Conservation (phyloP, 129 eudicot genomes). For the Mikania micrantha region DNA sequence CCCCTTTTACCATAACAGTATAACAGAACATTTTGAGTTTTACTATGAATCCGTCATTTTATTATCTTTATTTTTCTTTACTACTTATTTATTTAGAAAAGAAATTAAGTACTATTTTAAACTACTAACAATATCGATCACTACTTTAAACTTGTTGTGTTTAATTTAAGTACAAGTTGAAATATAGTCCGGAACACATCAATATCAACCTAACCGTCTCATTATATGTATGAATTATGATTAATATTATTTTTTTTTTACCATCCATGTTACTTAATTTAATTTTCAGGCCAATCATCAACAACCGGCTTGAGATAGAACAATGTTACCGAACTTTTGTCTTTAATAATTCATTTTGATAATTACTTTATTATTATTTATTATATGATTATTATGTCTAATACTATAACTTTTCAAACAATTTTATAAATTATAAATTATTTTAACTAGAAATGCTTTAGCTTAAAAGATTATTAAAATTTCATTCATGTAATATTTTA, state of each 20-base stretch:
- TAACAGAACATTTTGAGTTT: too few species aligned
- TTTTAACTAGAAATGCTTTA: too few species aligned
- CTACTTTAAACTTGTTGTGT: background rate
- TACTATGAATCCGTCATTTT: too few species aligned
- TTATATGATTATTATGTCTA: background rate
- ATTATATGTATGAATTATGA: background rate
- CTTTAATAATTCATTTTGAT: background rate
- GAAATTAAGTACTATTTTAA: too few species aligned
- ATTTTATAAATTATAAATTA: too few species aligned
- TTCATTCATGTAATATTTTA: too few species aligned
- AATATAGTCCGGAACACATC: conserved; percentile 2
- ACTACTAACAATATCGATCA: background rate
- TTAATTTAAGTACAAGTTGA: background rate
- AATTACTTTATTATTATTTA: background rate
- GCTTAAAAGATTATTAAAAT: too few species aligned
- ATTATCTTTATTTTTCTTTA: too few species aligned
- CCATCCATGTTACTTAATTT: background rate
- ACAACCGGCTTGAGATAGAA: conserved; percentile 8
- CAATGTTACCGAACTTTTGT: background rate
- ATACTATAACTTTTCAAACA: too few species aligned
- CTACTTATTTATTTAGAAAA: too few species aligned
- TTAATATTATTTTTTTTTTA: background rate
- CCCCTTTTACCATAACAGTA: too few species aligned
- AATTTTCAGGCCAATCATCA: background rate
- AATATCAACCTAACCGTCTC: background rate